These are phyloP conservation scores for Paspalum notatum DNA, from an alignment of 176 grass and related monocot species.

Conservation along the genomic window DNA sequence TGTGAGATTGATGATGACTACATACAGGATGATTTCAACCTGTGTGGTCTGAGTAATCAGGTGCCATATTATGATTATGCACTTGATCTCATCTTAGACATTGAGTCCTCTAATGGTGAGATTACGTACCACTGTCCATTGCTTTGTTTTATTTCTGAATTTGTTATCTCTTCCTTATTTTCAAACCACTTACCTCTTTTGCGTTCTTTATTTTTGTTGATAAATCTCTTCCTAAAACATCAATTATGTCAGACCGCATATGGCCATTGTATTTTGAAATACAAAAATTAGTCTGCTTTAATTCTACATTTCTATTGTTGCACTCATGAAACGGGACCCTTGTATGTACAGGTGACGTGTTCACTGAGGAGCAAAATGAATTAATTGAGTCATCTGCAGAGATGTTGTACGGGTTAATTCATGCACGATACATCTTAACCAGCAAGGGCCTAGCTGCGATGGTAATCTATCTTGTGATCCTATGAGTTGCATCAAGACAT, in stretches of 20 bases:
- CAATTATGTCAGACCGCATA: conserved; percentile 10
- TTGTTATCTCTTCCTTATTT: conserved; percentile 19
- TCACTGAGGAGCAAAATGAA: conserved; percentile 95
- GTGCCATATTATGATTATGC: conserved; percentile 97
- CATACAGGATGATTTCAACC: conserved; percentile 98
- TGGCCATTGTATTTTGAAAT: conserved; percentile 15
- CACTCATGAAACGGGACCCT: conserved; percentile 2
- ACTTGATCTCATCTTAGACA: conserved; percentile 95
- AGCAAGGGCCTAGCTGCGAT: conserved; percentile 97
- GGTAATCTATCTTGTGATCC: conserved; percentile 52
- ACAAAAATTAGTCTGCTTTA: conserved; percentile 19
- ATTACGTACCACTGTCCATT: background rate
- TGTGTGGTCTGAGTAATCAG: conserved; percentile 93
- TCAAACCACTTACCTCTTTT: conserved; percentile 12
- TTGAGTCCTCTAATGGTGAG: conserved; percentile 93
- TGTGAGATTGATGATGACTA: conserved; percentile 98
- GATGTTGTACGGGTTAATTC: conserved; percentile 97
- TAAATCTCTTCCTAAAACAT: conserved; percentile 23
- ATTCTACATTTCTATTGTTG: conserved; percentile 13
- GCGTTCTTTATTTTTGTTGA: conserved; percentile 31
- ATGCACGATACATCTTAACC: conserved; percentile 88
- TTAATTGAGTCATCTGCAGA: conserved; percentile 95
- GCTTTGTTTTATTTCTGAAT: conserved; percentile 10
- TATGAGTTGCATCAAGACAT: conserved; percentile 14
- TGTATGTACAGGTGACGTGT: conserved; percentile 72